phyloP scores from a whole-genome alignment of 371 early-diverging fungal genomes.

The Mortierella sp. region DNA sequence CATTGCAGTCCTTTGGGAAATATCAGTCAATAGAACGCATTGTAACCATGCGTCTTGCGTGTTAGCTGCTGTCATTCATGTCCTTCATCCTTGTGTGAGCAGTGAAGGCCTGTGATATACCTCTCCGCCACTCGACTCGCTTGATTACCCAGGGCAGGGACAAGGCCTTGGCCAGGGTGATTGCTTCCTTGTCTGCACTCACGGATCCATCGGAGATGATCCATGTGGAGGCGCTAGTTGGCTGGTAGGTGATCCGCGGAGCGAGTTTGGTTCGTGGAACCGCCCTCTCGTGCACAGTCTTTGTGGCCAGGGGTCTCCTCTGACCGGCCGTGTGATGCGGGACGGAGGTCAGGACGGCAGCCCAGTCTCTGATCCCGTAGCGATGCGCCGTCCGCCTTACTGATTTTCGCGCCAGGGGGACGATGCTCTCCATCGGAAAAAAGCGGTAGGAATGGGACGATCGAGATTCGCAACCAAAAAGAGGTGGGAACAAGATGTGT shows the following conservation, averaged over 20 bases:
- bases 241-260: conserved; percentile 23
- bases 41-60: background rate
- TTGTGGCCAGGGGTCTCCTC: background rate
- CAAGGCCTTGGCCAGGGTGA: conserved; percentile 35
- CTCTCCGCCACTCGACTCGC: conserved; percentile 48
- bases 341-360: conserved; percentile 22
- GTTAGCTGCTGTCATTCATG: background rate
- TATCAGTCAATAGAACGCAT: background rate
- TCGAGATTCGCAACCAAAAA: too few species aligned
- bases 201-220: conserved; percentile 46
- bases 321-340: background rate
- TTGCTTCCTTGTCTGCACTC: conserved; percentile 46
- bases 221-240: conserved; percentile 38
- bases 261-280: conserved; percentile 1
- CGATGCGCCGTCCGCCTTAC: too few species aligned
- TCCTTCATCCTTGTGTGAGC: too few species aligned
- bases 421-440: background rate
- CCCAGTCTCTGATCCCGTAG: conserved; percentile 33
- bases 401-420: background rate
- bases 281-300: conserved; percentile 19
- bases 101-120: too few species aligned
- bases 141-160: conserved; percentile 41
- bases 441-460: too few species aligned
- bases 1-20: conserved; percentile 36
- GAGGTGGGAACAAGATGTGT: too few species aligned